These are phyloP conservation scores for Tolypocladium tundrense DNA, from an alignment of 2,329 filamentous ascomycete genomes.

Conservation along the genomic window DNA sequence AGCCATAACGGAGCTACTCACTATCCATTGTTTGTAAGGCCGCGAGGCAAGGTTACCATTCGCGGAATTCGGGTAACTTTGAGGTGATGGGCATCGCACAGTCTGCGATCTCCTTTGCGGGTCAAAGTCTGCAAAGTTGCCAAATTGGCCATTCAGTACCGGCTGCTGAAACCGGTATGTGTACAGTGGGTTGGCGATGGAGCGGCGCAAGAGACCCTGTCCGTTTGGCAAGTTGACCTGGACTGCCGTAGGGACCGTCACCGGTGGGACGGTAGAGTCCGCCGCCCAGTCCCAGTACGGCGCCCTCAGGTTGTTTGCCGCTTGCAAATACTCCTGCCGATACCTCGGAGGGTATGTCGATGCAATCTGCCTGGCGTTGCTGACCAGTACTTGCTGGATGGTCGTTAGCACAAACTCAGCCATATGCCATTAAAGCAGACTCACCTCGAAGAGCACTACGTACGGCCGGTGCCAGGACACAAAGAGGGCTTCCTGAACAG, in stretches of 20 bases:
- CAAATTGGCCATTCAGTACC: constrained; percentile 26
- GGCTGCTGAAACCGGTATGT: constrained; percentile 36
- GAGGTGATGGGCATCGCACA: constrained; percentile 25
- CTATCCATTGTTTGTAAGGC: constrained; percentile 29
- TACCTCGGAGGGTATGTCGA: constrained; percentile 25
- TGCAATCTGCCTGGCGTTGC: constrained; percentile 35
- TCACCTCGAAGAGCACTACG: constrained; percentile 41
- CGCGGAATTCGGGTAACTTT: constrained; percentile 28
- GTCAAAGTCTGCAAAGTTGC: constrained; percentile 21
- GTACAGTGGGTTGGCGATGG: constrained; percentile 41
- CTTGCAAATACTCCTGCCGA: constrained; percentile 27
- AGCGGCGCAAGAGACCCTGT: constrained; percentile 14
- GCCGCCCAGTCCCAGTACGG: constrained; percentile 47
- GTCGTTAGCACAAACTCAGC: neutral
- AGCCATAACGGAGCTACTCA: constrained; percentile 13
- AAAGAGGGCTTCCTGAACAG: constrained; percentile 34
- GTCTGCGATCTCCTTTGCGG: constrained; percentile 22
- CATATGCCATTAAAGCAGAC: neutral
- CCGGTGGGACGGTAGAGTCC: constrained; percentile 29
- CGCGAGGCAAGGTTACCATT: constrained; percentile 21
- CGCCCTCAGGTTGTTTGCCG: constrained; percentile 34
- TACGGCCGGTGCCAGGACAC: constrained; percentile 49
- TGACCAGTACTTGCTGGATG: constrained; percentile 37
- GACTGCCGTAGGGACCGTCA: constrained; percentile 22
- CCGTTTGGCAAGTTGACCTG: constrained; percentile 31